Base-by-base conservation (phyloP, 768 basidiomycete genomes). In the Boletellus emodensis region DNA sequence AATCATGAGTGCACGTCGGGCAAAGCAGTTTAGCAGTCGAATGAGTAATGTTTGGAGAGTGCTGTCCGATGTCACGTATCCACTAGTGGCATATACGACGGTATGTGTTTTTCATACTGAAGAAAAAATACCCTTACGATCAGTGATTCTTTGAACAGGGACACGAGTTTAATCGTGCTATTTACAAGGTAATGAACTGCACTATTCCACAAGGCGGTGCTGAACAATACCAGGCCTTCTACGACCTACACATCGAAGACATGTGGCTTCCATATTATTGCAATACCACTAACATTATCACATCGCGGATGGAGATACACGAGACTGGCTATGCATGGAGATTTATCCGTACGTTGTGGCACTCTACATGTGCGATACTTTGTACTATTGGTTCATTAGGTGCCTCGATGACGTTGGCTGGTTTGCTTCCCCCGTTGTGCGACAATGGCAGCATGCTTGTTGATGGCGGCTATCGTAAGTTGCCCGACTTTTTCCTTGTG, bases 241-340 rank as follows among this genome's bases (percentile, higher is more conserved):
- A 93, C 59, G 92, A 91, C 67, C 81, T 94, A 37, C 94, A 97
- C 59, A 92, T 92, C 36, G 89, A 93, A 69, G 94, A 96, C 70
- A 95, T 96, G 90, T 98, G 95, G 96, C 75, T 99, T 6, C 96
- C 95, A 4, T 97, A 83, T 73, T 98, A 95, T 71, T 96, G 94
- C 71, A 98, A 98, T 61, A 91, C 95, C 3, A 95, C 96, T 17
- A 97, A 97, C 61, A 96, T 99, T 66, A 93, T 86, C 46, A 91
- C 90, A 40, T 96, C 93, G 9, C 80, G 85, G 9, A 98, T 98
- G 93, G 94, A 98, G 62, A 85, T 98, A 38, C 96, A 99, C 61
- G 89, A 94, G 59, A 90, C 91, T 12, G 96, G 96, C n/a, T 98
- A 97, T 72, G 95, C 96, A 12, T 99, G 95, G 95, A 78, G 93